Evolutionary conservation across 2,329 filamentous ascomycete species (phyloP).

Genomic region (Claviceps capensis): DNA sequence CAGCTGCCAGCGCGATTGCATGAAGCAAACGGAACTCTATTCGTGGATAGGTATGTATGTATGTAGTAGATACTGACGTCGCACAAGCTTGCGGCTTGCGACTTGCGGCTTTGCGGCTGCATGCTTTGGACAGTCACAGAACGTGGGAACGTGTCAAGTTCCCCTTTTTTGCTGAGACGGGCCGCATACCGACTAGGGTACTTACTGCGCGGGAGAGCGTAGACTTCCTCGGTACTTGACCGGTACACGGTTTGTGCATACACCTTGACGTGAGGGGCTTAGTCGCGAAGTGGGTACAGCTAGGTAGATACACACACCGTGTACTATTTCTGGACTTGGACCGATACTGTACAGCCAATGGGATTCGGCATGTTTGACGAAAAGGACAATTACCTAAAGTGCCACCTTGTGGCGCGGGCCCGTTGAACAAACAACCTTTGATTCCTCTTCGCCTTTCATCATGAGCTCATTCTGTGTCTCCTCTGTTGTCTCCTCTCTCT

Average conservation of each 20-base stretch:
- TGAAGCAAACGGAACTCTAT: background rate
- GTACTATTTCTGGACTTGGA: background rate
- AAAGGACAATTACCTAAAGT: background rate
- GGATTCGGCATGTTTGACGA: background rate
- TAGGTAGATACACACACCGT: background rate
- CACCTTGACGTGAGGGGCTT: too few species aligned
- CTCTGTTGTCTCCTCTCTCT: background rate
- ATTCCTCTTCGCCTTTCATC: too few species aligned
- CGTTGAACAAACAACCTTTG: too few species aligned
- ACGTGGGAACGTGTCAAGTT: constrained; percentile 1
- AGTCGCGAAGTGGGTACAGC: background rate
- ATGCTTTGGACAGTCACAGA: background rate
- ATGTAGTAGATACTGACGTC: background rate
- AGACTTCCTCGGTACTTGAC: too few species aligned
- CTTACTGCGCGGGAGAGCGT: too few species aligned
- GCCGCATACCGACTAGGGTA: too few species aligned
- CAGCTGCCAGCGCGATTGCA: background rate
- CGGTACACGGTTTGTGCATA: too few species aligned
- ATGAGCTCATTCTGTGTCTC: background rate
- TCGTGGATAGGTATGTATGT: background rate
- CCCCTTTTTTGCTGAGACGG: too few species aligned
- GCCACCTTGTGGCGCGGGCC: background rate
- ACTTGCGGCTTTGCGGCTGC: background rate
- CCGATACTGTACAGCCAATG: background rate
- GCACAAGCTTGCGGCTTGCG: background rate